Evolutionary conservation across 257 asterid genomes (phyloP).

Genomic region (Penstemon barbatus): DNA sequence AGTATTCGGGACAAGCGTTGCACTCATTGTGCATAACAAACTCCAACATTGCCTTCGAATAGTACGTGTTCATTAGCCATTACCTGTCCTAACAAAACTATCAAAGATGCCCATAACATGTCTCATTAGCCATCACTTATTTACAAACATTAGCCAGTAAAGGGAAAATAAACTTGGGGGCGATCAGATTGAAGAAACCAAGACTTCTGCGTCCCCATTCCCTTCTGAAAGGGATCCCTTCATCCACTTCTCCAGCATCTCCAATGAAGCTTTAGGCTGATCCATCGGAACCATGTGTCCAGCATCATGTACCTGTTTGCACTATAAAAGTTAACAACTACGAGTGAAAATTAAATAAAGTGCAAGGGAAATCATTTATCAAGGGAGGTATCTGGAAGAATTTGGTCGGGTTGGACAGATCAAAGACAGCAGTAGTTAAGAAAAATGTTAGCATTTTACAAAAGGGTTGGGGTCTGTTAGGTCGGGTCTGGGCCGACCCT

Average conservation of each 20-base stretch:
- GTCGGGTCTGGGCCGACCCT: too few species aligned
- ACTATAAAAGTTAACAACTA: not conserved
- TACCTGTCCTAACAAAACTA: slow-evolving; percentile 14
- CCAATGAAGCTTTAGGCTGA: slow-evolving; percentile 82
- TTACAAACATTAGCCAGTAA: slow-evolving; percentile 26
- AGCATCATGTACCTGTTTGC: slow-evolving; percentile 77
- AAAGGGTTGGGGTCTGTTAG: too few species aligned
- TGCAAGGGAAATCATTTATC: not conserved
- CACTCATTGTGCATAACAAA: too few species aligned
- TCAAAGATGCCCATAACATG: slow-evolving; percentile 20
- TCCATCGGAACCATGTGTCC: slow-evolving; percentile 99
- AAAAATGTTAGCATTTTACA: too few species aligned
- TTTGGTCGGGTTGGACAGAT: too few species aligned
- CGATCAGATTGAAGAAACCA: slow-evolving; percentile 69
- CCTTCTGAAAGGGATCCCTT: slow-evolving; percentile 52
- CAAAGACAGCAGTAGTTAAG: too few species aligned
- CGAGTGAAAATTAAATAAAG: slow-evolving; percentile 14
- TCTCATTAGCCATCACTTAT: slow-evolving; percentile 20
- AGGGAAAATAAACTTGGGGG: slow-evolving; percentile 9
- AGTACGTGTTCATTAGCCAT: not conserved
- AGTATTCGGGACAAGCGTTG: too few species aligned
- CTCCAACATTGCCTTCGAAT: slow-evolving; percentile 1
- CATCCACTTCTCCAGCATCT: slow-evolving; percentile 89
- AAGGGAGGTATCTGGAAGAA: not conserved
- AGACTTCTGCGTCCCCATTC: slow-evolving; percentile 33